phyloP scores from a whole-genome alignment of 495 filamentous ascomycete genomes.

The Daldinia concentrica region DNA sequence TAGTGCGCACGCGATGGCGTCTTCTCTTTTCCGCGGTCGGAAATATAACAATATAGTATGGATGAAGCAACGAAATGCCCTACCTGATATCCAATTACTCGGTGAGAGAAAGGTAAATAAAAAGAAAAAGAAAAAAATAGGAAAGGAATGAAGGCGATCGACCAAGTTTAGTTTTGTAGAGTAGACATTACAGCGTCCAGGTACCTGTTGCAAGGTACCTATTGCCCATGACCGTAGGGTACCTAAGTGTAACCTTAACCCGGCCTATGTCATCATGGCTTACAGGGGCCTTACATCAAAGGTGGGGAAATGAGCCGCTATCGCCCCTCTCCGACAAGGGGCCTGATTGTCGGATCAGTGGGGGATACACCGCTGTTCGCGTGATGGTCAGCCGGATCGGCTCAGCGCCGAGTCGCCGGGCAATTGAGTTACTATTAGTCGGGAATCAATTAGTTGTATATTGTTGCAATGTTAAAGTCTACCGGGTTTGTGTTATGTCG shows the following conservation, averaged over 20 bases:
- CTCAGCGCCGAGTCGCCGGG: constrained; percentile 2
- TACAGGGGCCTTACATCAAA: constrained; percentile 12
- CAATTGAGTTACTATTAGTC: neutral
- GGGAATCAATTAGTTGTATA: neutral
- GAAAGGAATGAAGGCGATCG: constrained; percentile 17
- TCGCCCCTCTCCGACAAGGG: constrained; percentile 7
- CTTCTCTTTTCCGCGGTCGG: constrained; percentile 15
- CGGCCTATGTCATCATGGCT: constrained; percentile 33
- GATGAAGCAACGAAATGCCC: neutral
- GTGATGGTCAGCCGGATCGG: constrained; percentile 22
- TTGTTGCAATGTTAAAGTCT: neutral
- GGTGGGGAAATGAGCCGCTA: constrained; percentile 37
- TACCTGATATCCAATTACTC: neutral
- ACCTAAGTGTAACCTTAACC: constrained; percentile 20
- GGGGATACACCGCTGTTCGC: constrained; percentile 39
- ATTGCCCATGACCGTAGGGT: constrained; percentile 1
- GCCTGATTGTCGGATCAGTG: constrained; percentile 11
- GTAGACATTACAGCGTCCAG: neutral
- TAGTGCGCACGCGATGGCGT: constrained; percentile 42
- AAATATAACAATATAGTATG: constrained; percentile 8
- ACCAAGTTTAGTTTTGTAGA: neutral
- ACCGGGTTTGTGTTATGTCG: neutral
- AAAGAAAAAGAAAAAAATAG: neutral
- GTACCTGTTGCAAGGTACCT: constrained; percentile 11
- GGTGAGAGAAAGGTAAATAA: constrained; percentile 16